phyloP scores from a whole-genome alignment of 495 filamentous ascomycete species.

The Penicillium silybi region DNA sequence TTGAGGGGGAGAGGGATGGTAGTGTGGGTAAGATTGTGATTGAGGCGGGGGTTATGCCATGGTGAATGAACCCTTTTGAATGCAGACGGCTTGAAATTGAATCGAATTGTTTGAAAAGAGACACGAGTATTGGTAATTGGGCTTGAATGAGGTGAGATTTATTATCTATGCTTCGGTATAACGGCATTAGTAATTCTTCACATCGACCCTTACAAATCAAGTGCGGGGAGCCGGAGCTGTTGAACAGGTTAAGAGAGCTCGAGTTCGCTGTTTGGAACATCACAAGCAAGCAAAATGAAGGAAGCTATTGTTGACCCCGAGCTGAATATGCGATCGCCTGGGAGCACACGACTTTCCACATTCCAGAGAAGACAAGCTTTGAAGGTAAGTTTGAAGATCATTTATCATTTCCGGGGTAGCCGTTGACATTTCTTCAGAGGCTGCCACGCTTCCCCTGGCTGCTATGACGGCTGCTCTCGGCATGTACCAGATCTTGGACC shows the following conservation, averaged over 20 bases:
- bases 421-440: conserved; percentile 15
- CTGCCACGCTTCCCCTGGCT: conserved; percentile 64
- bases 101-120: too few relatives aligned
- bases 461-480: conserved; percentile 67
- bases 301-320: conserved; percentile 54
- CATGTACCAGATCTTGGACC: conserved; percentile 51
- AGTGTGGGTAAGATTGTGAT: conserved; percentile 34
- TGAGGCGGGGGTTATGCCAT: not conserved
- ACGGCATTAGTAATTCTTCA: not conserved
- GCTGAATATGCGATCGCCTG: conserved; percentile 68
- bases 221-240: too few relatives aligned
- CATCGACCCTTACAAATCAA: not conserved
- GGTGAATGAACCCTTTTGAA: conserved; percentile 1
- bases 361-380: conserved; percentile 60
- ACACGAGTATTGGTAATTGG: too few relatives aligned
- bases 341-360: conserved; percentile 64
- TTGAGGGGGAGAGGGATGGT: conserved; percentile 35
- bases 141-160: too few relatives aligned
- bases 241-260: not conserved
- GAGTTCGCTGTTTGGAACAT: not conserved
- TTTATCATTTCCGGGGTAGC: not conserved
- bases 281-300: not conserved
- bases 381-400: conserved; percentile 46
- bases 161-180: not conserved
- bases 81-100: too few relatives aligned